phyloP scores from a whole-genome alignment of 805 yeast genomes.

The Wickerhamomyces sydowiorum region DNA sequence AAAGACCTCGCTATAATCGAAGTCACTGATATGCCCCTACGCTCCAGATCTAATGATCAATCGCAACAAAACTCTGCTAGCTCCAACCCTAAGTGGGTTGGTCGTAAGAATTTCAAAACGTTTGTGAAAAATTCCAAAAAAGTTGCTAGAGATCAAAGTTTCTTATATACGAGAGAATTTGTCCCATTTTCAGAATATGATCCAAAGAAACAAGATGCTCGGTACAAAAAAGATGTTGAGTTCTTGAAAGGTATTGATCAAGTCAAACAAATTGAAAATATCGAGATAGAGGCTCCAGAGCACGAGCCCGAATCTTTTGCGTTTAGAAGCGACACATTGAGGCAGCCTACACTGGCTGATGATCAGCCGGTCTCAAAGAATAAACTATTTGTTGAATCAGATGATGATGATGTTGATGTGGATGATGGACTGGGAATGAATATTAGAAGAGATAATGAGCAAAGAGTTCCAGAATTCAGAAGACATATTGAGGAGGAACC shows the following conservation, averaged over 20 bases:
- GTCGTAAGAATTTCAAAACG: constrained; percentile 33
- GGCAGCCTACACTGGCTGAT: constrained; percentile 1
- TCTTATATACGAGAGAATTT: constrained; percentile 26
- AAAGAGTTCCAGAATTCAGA: constrained; percentile 15
- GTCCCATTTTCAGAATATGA: constrained; percentile 24
- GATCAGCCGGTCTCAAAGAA: not conserved
- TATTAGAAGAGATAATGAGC: constrained; percentile 7
- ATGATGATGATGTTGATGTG: constrained; percentile 11
- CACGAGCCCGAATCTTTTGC: not conserved
- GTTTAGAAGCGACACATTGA: not conserved
- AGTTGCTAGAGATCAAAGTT: constrained; percentile 16
- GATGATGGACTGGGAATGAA: constrained; percentile 20
- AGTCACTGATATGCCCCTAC: constrained; percentile 15
- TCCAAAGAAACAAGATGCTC: constrained; percentile 5
- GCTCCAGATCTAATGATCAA: constrained; percentile 1
- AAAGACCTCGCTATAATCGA: constrained; percentile 32
- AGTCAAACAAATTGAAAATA: constrained; percentile 5
- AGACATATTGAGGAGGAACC: constrained; percentile 1
- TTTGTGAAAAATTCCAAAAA: constrained; percentile 27
- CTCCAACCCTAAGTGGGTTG: constrained; percentile 22
- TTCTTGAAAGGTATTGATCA: constrained; percentile 5
- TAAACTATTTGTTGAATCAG: constrained; percentile 13
- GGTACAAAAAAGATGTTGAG: not conserved
- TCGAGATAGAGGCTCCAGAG: constrained; percentile 1
- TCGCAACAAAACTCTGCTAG: not conserved